Evolutionary conservation across 805 yeast genomes (phyloP).

Genomic region (Diddensiella caesifluorescens): DNA sequence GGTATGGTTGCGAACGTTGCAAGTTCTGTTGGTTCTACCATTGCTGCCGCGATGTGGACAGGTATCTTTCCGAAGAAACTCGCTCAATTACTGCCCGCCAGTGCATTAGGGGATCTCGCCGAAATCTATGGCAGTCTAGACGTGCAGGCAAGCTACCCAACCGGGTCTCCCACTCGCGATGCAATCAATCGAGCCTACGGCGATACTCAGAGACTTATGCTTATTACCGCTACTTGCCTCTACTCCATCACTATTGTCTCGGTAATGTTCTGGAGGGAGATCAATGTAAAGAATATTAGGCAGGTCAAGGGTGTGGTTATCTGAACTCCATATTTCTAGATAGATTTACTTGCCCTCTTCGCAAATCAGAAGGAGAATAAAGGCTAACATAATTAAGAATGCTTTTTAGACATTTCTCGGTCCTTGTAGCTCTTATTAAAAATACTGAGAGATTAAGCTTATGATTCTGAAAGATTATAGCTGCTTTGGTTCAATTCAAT

Average conservation of each 20-base stretch:
- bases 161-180: conserved; percentile 12
- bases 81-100: conserved; percentile 27
- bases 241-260: conserved; percentile 7
- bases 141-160: conserved; percentile 12
- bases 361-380: no score
- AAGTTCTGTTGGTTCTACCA: conserved; percentile 49
- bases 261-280: conserved; percentile 10
- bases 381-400: no score
- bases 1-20: conserved; percentile 51
- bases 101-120: conserved; percentile 5
- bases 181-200: conserved; percentile 19
- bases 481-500: no score
- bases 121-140: conserved; percentile 15
- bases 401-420: no score
- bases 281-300: conserved; percentile 35
- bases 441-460: no score
- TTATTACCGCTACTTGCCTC: conserved; percentile 13
- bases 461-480: no score
- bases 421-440: no score
- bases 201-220: conserved; percentile 18
- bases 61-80: conserved; percentile 29
- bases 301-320: background rate
- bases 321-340: no score
- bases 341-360: no score
- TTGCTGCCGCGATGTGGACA: conserved; percentile 61